These are phyloP conservation scores for Myxozyma kluyveri DNA, from an alignment of 805 yeast species.

Conservation along the genomic window DNA sequence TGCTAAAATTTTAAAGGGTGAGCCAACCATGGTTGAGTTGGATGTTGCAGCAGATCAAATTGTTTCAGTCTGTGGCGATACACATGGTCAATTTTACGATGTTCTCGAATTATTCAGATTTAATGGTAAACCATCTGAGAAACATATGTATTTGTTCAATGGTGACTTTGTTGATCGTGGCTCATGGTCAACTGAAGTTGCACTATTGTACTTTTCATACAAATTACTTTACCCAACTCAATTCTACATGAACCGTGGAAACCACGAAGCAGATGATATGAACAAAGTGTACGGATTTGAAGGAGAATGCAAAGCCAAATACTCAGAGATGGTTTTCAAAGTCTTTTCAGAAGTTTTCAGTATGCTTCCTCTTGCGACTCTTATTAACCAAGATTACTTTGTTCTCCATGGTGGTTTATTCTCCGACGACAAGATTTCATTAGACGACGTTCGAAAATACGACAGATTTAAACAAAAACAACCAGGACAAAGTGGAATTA, in stretches of 20 bases:
- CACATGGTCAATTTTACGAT: conserved; percentile 95
- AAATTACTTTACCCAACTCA: conserved; percentile 72
- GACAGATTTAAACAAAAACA: conserved; percentile 64
- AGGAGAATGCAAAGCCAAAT: conserved; percentile 91
- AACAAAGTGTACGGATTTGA: conserved; percentile 94
- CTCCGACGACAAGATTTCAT: conserved; percentile 65
- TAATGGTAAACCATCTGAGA: conserved; percentile 66
- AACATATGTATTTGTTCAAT: conserved; percentile 80
- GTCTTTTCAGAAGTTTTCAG: conserved; percentile 85
- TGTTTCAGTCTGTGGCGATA: conserved; percentile 89
- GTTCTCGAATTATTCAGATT: conserved; percentile 71
- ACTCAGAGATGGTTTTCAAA: conserved; percentile 71
- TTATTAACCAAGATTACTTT: conserved; percentile 72
- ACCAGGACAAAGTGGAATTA: conserved; percentile 87
- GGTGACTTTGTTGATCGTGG: conserved; percentile 99
- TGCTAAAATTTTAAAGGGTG: conserved; percentile 58
- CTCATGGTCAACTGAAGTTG: conserved; percentile 97
- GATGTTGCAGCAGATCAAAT: conserved; percentile 40
- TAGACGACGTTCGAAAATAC: conserved; percentile 70
- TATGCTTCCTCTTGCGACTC: conserved; percentile 78
- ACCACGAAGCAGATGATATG: conserved; percentile 96
- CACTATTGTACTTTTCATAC: conserved; percentile 69
- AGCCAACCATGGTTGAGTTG: conserved; percentile 75
- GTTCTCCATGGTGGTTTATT: conserved; percentile 96
- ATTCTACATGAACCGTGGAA: conserved; percentile 83